A percentile compares a stretch with the other conserved stretches of the same genome.
Conservation (phyloP, 768 basidiomycete genomes). For the Russula ochroleuca region DNA sequence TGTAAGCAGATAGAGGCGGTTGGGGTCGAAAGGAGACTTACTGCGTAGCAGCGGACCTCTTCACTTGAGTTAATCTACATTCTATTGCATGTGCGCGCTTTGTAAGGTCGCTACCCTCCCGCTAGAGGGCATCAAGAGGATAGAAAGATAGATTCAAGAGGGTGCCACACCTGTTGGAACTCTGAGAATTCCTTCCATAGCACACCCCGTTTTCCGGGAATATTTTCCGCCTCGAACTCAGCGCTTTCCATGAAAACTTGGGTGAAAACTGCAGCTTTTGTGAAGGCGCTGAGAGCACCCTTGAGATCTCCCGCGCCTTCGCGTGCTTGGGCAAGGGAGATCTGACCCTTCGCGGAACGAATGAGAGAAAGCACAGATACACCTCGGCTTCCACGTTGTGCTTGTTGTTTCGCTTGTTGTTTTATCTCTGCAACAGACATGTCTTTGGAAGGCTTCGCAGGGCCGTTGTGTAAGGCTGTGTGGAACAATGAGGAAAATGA, state of each 20-base stretch:
- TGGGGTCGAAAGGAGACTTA: slow-evolving; percentile 25
- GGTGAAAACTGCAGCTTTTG: slow-evolving; percentile 56
- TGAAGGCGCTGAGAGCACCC: slow-evolving; percentile 55
- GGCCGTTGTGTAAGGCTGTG: slow-evolving; percentile 29
- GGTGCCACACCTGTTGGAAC: slow-evolving; percentile 54
- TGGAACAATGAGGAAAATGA: slow-evolving; percentile 23
- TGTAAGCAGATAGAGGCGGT: slow-evolving; percentile 16
- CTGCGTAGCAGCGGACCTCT: slow-evolving; percentile 37
- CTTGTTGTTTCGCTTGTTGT: slow-evolving; percentile 44
- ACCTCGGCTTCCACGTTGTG: slow-evolving; percentile 52
- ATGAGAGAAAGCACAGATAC: slow-evolving; percentile 59
- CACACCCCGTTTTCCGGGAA: slow-evolving; percentile 47
- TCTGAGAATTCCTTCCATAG: slow-evolving; percentile 60
- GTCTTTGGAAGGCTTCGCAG: slow-evolving; percentile 29
- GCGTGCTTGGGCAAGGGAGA: slow-evolving; percentile 45
- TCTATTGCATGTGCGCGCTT: slow-evolving; percentile 45
- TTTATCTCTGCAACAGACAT: slow-evolving; percentile 47
- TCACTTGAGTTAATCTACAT: slow-evolving; percentile 43
- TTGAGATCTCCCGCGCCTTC: slow-evolving; percentile 59
- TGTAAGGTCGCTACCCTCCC: slow-evolving; percentile 39
- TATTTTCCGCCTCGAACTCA: slow-evolving; percentile 51
- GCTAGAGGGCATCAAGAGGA: slow-evolving; percentile 29
- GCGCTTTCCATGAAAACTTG: slow-evolving; percentile 55
- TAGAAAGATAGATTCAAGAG: background rate
- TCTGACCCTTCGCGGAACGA: slow-evolving; percentile 56